Evolutionary conservation across 164 flowering plant species (phyloP).

Genomic region (Protea cynaroides): DNA sequence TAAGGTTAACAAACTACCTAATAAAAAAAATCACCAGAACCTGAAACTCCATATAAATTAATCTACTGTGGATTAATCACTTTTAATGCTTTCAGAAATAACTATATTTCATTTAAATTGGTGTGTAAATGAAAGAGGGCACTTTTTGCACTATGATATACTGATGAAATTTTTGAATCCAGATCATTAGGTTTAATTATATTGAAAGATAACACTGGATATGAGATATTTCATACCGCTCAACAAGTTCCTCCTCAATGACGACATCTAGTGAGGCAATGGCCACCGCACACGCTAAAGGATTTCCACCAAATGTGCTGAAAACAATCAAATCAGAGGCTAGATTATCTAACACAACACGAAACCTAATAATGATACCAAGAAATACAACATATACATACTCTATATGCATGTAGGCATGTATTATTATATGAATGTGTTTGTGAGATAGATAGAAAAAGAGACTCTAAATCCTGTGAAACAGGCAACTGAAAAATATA

Average conservation of each 20-base stretch:
- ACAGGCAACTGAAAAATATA: not conserved
- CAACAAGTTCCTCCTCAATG: slow-evolving; percentile 72
- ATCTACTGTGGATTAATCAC: too few relatives aligned
- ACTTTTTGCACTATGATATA: not conserved
- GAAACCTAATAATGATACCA: not conserved
- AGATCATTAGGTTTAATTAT: too few relatives aligned
- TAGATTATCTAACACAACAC: not conserved
- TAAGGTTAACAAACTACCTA: too few relatives aligned
- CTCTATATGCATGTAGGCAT: not conserved
- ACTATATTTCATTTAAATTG: too few relatives aligned
- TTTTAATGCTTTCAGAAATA: too few relatives aligned
- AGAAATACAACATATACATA: not conserved
- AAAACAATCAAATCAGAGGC: slow-evolving; percentile 2
- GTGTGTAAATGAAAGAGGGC: not conserved
- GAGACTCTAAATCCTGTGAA: not conserved
- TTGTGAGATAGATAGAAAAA: not conserved
- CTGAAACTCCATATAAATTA: too few relatives aligned
- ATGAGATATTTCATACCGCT: slow-evolving; percentile 48
- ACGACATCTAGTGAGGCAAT: slow-evolving; percentile 82
- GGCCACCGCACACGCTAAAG: slow-evolving; percentile 90
- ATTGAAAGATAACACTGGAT: not conserved
- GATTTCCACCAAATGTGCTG: slow-evolving; percentile 98
- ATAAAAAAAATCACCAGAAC: too few relatives aligned
- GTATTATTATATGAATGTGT: too few relatives aligned
- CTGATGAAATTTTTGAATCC: not conserved